Evolutionary conservation across 2,329 filamentous ascomycete genomes (phyloP).

Genomic region (Exophiala sideris): DNA sequence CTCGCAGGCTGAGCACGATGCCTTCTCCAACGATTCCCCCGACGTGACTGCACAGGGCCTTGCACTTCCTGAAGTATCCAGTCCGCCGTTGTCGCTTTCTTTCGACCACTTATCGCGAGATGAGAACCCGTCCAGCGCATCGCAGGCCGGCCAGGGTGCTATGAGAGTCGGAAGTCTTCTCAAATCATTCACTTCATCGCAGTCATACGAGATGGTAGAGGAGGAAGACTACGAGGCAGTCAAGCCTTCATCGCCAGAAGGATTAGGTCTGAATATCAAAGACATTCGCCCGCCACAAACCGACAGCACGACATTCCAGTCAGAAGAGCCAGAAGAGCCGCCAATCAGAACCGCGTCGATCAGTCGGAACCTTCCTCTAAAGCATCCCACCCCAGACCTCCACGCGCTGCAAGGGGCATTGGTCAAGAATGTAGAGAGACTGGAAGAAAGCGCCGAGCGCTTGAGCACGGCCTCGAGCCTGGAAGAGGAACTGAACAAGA

Average conservation of each 20-base stretch:
- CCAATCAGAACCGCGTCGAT: conserved; percentile 37
- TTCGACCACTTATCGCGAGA: conserved; percentile 13
- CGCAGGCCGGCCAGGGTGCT: conserved; percentile 5
- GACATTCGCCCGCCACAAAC: conserved; percentile 6
- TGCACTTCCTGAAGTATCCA: conserved; percentile 15
- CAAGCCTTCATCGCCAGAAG: conserved; percentile 17
- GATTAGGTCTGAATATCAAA: conserved; percentile 11
- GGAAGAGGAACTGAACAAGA: conserved; percentile 43
- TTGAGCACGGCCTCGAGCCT: conserved; percentile 48
- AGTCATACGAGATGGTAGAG: conserved; percentile 46
- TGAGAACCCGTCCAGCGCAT: conserved; percentile 5
- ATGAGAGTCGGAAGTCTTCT: conserved; percentile 34
- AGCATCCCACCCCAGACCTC: conserved; percentile 48
- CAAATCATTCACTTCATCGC: conserved; percentile 35
- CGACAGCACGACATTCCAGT: conserved; percentile 10
- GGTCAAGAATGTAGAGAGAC: conserved; percentile 47
- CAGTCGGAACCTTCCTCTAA: conserved; percentile 42
- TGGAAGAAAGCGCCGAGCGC: conserved; percentile 48
- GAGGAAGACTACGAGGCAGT: conserved; percentile 43
- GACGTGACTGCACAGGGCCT: conserved; percentile 7
- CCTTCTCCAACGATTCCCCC: conserved; percentile 5
- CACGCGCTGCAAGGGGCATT: conserved; percentile 51
- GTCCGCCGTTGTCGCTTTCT: conserved; percentile 11
- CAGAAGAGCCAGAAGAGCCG: conserved; percentile 20
- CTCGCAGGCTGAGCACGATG: conserved; percentile 21